These are phyloP conservation scores for Microcos paniculata DNA, from an alignment of 345 rosid species.

Conservation along the genomic window DNA sequence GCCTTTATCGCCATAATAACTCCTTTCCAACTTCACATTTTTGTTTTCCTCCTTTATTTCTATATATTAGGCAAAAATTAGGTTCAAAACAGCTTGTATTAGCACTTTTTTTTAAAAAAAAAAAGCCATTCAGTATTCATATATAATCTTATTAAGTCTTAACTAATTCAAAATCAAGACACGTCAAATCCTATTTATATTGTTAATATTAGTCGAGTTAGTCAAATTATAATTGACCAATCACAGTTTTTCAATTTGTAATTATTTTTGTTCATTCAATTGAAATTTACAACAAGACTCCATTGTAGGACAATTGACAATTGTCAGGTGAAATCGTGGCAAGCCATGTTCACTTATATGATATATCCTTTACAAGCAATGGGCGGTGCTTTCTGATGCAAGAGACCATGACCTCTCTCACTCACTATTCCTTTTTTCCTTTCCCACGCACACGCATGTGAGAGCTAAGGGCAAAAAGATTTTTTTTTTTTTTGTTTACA, in stretches of 20 bases:
- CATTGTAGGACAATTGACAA: neutral
- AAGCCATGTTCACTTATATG: conserved; percentile 5
- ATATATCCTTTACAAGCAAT: neutral
- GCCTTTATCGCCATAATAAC: too few relatives aligned
- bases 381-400: conserved; percentile 8
- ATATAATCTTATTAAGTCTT: too few relatives aligned
- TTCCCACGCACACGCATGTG: neutral
- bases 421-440: neutral
- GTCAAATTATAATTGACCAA: too few relatives aligned
- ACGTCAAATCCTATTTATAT: too few relatives aligned
- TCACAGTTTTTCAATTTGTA: too few relatives aligned
- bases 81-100: neutral
- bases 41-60: neutral
- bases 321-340: neutral
- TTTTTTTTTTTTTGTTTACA: too few relatives aligned
- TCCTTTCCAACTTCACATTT: neutral
- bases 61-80: neutral
- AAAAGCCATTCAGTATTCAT: too few relatives aligned
- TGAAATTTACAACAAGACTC: neutral
- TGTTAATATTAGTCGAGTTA: too few relatives aligned
- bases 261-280: neutral
- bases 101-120: too few relatives aligned
- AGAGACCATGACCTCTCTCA: neutral
- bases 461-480: neutral
- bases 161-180: too few relatives aligned